These are phyloP conservation scores for Lepidium didymum DNA, from an alignment of 345 rosid genomes.

Conservation along the genomic window DNA sequence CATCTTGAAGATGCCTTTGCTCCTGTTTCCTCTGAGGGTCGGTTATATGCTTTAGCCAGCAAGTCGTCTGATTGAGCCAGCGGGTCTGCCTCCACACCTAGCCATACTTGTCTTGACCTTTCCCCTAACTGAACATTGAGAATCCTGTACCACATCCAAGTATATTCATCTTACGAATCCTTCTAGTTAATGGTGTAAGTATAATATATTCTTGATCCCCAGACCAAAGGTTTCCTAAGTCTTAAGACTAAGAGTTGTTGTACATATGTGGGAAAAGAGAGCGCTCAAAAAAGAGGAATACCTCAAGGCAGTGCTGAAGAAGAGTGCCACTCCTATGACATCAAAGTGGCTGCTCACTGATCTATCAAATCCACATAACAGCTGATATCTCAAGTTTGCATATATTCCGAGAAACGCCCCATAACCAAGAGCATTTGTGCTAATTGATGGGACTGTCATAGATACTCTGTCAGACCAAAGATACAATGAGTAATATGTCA, in stretches of 20 bases:
- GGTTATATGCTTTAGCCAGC: slow-evolving; percentile 59
- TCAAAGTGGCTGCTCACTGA: slow-evolving; percentile 70
- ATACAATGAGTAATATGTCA: not conserved
- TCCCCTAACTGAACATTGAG: slow-evolving; percentile 69
- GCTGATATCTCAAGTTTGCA: slow-evolving; percentile 79
- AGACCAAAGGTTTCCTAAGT: not conserved
- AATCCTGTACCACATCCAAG: slow-evolving; percentile 43
- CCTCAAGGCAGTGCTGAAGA: slow-evolving; percentile 87
- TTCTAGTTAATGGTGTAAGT: not conserved
- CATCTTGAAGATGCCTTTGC: slow-evolving; percentile 50
- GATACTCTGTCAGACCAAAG: slow-evolving; percentile 48
- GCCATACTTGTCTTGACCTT: slow-evolving; percentile 71
- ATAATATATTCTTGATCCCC: not conserved
- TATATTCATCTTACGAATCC: slow-evolving; percentile 7
- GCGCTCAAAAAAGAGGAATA: slow-evolving; percentile 20
- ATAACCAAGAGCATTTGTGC: slow-evolving; percentile 66
- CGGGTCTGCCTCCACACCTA: slow-evolving; percentile 86
- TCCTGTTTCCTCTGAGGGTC: slow-evolving; percentile 39
- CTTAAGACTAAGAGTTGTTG: not conserved
- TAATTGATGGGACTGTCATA: slow-evolving; percentile 65
- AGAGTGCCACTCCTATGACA: slow-evolving; percentile 87
- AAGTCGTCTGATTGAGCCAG: slow-evolving; percentile 62
- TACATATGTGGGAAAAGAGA: not conserved
- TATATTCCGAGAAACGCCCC: slow-evolving; percentile 91
- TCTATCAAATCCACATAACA: slow-evolving; percentile 75